Evolutionary conservation across 2,329 filamentous ascomycete genomes (phyloP).

Genomic region (Epichloe hybrida): DNA sequence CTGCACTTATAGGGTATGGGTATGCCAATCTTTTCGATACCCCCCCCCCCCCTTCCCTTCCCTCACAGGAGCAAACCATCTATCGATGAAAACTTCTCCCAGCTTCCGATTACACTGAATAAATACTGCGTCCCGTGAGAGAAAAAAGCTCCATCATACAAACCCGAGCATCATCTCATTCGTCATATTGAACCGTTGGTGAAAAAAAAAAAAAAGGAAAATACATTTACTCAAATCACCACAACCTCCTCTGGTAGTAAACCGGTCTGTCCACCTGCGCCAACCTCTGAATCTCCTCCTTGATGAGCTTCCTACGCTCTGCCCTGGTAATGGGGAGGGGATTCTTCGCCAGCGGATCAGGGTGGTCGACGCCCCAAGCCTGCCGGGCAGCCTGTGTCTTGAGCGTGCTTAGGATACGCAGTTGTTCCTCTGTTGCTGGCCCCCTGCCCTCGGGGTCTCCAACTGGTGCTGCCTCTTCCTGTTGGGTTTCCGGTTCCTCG

Average conservation of each 20-base stretch:
- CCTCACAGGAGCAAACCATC: no score
- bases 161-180: background rate
- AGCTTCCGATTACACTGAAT: no score
- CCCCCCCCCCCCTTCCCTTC: no score
- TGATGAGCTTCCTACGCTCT: conserved; percentile 43
- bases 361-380: conserved; percentile 20
- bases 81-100: no score
- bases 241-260: conserved; percentile 42
- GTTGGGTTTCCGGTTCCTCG: background rate
- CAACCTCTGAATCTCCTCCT: no score
- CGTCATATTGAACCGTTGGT: background rate
- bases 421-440: conserved; percentile 13
- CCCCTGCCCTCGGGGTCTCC: conserved; percentile 3
- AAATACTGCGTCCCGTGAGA: no score
- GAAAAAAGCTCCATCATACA: no score
- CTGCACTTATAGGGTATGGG: no score
- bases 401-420: conserved; percentile 20
- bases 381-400: conserved; percentile 19
- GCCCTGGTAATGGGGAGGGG: conserved; percentile 36
- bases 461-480: conserved; percentile 7
- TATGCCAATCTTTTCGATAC: no score
- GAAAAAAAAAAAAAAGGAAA: no score
- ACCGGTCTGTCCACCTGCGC: conserved; percentile 30
- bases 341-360: conserved; percentile 23
- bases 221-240: conserved; percentile 23